Base-by-base conservation (phyloP, 2,329 filamentous ascomycete genomes). In the Botrytis tulipae region DNA sequence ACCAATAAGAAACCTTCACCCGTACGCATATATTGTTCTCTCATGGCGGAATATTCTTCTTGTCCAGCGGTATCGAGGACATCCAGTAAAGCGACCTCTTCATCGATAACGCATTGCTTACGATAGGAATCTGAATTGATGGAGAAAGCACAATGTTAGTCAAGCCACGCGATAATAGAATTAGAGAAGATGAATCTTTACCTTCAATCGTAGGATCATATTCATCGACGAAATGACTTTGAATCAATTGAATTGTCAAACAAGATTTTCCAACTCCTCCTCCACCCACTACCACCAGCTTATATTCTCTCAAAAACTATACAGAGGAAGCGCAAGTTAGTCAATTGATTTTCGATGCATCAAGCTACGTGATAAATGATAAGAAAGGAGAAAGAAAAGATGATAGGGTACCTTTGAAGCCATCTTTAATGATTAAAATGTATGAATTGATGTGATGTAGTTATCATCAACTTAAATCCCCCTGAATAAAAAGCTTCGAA, bases 191-290 rank as follows among this genome's bases (percentile, higher is more conserved):
- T 29, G 63, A 57, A 75, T 83, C 88, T 79, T 84, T 84, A 95
- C 96, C 96, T 93, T 99, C 96, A 82, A 99, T 98, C 81, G 96
- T 99, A 73, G 96, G 96, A 84, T 99, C 96, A 84, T 99, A 99
- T 85, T 98, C 96, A 84, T 98, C 96, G 82, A 98, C 95, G 86
- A 99, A 99, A 84, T 99, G 96, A 84, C 92, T 95, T 86, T 95
- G 92, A 72, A 80, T 79, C 84, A 95, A 90, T 87, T 98, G 96
- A 82, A 99, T 98, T 74, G 96, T 98, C 87, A 99, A 89, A 86
- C 96, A 98, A 76, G 95, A 98, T 88, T 99, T 99, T 86, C 96
- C 96, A 78, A 99, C 96, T 84, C 96, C 96, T 88, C 96, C 96
- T 81, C 97, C 96, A 80, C 96, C 96, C 78, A 99, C 95, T 76